These are phyloP conservation scores for Sclerotiophoma versabilis DNA, from an alignment of 2,329 filamentous ascomycete species.

Conservation along the genomic window DNA sequence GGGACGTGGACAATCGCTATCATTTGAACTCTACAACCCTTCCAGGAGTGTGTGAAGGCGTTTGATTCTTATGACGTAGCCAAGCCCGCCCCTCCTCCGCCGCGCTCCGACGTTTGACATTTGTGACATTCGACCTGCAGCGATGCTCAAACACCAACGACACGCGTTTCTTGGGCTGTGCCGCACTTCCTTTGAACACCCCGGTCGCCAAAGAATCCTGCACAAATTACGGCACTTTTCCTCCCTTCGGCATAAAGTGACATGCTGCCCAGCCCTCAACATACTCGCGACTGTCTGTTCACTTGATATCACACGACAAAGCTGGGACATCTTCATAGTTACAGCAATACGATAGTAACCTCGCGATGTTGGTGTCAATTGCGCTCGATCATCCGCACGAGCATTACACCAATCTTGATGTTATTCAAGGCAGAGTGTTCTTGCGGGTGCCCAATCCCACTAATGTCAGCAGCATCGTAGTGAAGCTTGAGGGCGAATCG, in stretches of 20 bases:
- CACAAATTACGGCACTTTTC: constrained; percentile 6
- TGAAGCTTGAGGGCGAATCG: constrained; percentile 84
- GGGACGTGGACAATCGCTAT: neutral
- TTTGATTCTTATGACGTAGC: constrained; percentile 11
- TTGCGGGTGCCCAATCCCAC: constrained; percentile 54
- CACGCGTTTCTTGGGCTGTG: constrained; percentile 44
- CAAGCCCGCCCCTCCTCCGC: constrained; percentile 25
- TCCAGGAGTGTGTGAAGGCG: neutral
- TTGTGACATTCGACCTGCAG: constrained; percentile 26
- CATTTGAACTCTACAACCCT: neutral
- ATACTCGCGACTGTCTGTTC: constrained; percentile 24
- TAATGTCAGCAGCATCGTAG: constrained; percentile 66
- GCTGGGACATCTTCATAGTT: constrained; percentile 1
- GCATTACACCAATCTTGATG: constrained; percentile 82
- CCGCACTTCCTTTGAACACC: constrained; percentile 19
- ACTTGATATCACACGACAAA: constrained; percentile 20
- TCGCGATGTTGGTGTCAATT: constrained; percentile 63
- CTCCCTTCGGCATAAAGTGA: constrained; percentile 17
- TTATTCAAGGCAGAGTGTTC: constrained; percentile 66
- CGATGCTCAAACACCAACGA: constrained; percentile 30
- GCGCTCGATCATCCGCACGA: constrained; percentile 69
- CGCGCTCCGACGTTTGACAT: constrained; percentile 28
- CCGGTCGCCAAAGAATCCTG: constrained; percentile 11
- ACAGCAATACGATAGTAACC: constrained; percentile 7
- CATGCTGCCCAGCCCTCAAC: constrained; percentile 30